Evolutionary conservation across 495 filamentous ascomycete species (phyloP).

Genomic region (Letharia lupina): DNA sequence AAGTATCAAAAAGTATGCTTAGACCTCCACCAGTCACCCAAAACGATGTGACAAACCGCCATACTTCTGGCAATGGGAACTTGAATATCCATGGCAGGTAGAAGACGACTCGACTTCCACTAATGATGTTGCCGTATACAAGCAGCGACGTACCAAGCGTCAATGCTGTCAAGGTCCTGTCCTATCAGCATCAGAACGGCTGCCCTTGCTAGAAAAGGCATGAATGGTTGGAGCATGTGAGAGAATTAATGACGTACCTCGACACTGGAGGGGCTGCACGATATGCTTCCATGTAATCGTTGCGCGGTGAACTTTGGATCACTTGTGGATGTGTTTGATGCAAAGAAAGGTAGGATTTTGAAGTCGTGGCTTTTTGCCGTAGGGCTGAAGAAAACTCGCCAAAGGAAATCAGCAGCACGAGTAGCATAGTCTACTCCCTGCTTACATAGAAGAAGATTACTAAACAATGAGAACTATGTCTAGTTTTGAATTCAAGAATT

Average conservation of each 20-base stretch:
- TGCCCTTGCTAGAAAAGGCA: neutral
- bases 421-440: neutral
- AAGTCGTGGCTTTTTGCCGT: slow-evolving; percentile 4
- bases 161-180: slow-evolving; percentile 63
- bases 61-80: slow-evolving; percentile 55
- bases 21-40: slow-evolving; percentile 57
- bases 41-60: slow-evolving; percentile 63
- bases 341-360: neutral
- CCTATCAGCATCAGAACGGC: slow-evolving; percentile 36
- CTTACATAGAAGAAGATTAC: too few species aligned
- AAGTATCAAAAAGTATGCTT: slow-evolving; percentile 70
- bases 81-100: slow-evolving; percentile 46
- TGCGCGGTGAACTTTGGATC: neutral
- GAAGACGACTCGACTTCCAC: slow-evolving; percentile 49
- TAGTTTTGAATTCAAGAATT: too few species aligned
- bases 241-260: slow-evolving; percentile 42
- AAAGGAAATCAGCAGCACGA: neutral
- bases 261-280: slow-evolving; percentile 63
- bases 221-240: slow-evolving; percentile 1
- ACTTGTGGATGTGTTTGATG: neutral
- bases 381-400: neutral
- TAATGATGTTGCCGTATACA: slow-evolving; percentile 52
- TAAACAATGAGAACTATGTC: too few species aligned
- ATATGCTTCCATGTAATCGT: slow-evolving; percentile 49
- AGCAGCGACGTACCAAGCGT: slow-evolving; percentile 55